phyloP scores from a whole-genome alignment of 176 grass and related monocot genomes.

The Paspalum vaginatum region DNA sequence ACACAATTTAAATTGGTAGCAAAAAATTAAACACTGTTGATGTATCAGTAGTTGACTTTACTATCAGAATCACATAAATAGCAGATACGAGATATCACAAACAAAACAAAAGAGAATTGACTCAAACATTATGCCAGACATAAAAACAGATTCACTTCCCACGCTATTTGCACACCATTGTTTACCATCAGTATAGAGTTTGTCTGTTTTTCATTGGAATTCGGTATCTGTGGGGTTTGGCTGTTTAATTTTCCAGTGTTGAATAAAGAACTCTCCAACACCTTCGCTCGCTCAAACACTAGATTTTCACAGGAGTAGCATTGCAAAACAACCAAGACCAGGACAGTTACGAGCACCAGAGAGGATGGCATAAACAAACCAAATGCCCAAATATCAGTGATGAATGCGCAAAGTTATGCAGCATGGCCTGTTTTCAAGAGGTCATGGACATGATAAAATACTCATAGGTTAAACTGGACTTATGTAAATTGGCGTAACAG shows the following conservation, averaged over 20 bases:
- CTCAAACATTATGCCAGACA: not conserved
- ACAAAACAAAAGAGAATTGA: not conserved
- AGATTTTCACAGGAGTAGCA: not conserved
- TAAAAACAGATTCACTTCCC: not conserved
- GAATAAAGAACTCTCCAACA: not conserved
- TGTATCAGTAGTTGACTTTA: not conserved
- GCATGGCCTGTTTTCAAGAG: not conserved
- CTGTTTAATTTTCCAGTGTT: not conserved
- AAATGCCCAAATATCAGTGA: not conserved
- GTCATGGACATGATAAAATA: not conserved
- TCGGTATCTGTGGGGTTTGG: not conserved
- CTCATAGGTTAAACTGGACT: not conserved
- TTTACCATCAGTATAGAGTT: not conserved
- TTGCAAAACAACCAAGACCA: not conserved
- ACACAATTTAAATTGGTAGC: not conserved
- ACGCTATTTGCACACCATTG: not conserved
- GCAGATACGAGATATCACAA: not conserved
- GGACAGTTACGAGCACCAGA: not conserved
- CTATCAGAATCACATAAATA: not conserved
- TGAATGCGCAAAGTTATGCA: not conserved
- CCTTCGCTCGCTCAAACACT: not conserved
- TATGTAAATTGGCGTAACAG: not conserved
- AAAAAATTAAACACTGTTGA: not conserved
- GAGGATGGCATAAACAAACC: not conserved
- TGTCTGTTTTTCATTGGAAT: not conserved